Evolutionary conservation across 1,139 yeast genomes (phyloP), one percentile per base, ranked within the genome.

Genomic region (Suhomyces wounanorum): DNA sequence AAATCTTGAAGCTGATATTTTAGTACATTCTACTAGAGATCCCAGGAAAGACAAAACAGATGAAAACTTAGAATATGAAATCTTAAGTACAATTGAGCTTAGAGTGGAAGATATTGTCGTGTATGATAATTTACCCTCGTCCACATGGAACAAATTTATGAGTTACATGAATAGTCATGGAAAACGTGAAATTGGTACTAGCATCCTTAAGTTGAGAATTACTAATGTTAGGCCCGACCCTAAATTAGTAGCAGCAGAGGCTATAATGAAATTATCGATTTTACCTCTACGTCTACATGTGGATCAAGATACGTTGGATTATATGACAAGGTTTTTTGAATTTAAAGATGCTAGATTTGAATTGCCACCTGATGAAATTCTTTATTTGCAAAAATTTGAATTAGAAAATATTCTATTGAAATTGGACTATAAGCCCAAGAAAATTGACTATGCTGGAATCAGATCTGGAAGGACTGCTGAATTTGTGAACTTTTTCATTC

Each of bases 221-320:
- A 77, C 78, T 26, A 84, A 84, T 43, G 81, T 88, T 3, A 73
- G 90, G 53, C 96, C 97, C 0, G 79, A 83, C 17, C 75, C 84
- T 0, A 66, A 72, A 13, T 62, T 90, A 42, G 85, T 87, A 11
- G 85, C 91, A 2, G 79, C 89, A 0, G 99, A 95, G 61, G 69
- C 87, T 16, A 72, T 83, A 1, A 61, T 89, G 49, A 71, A 77
- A 38, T 73, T 86, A 0, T 69, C 77, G 3, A 68, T 89, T 0
- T 71, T 89, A 35, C 99, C 99, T 0, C 62, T 94, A 40, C 72
- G 97, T 48, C 66, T 95, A 18, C 91, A 90, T 63, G 84, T 94
- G 40, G 99, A 95, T 66, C 99, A 94, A 66, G 98, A 94, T 61
- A 88, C 97, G 0, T 73, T 91, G 25, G 97, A 91, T 51, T 92